Base-by-base conservation (phyloP, 1,284 basidiomycete genomes). In the Cutaneotrichosporon spelunceum region DNA sequence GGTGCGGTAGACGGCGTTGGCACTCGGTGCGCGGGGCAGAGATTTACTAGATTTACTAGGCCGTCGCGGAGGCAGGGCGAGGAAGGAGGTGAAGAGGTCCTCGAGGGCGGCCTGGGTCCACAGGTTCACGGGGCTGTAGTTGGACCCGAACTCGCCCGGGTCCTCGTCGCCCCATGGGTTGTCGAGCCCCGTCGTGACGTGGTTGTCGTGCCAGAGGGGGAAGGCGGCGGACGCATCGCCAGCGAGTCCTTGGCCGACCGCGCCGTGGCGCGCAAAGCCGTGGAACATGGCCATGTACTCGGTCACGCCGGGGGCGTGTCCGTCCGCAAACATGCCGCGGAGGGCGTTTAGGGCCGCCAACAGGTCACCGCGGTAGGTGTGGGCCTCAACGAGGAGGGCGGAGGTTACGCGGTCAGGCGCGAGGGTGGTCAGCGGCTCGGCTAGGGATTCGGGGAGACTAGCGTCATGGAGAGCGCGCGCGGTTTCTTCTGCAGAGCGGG, bases 261-360 rank as follows among this genome's bases (percentile, higher is more conserved):
- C 61, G 6, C 74, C 77, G 53, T 69, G 70, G n/a, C 84, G 83
- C 8, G 83, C 80, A 73, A 92, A 93, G 0, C 89, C 91, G 9
- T 87, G 81, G 73, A 93, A 91, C 26, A 93, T 76, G 9, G 85
- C 84, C 14, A 88, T 84, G 72, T 88, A 93, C 48, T 78, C 76
- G 1, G 60, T 58, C 1, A 76, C 59, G 9, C 58, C 60, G 0
- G 76, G 76, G 2, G 62, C 57, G 21, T 65, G 60, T 0, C 62
- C 66, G 14, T 64, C 67, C 8, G 83, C 80, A 36, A 91, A 74
- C 86, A 93, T 88, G 63, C 91, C 87, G 49, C 83, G 78, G 71
- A 93, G 87, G 57, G 87, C 80, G 5, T 80, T 74, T 50, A 92
- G 78, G 1, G 85, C 82, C 4, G 81, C 78, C 26, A 77, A 71